phyloP scores from a whole-genome alignment of 2,329 filamentous ascomycete genomes.

The Alternaria conjuncta region DNA sequence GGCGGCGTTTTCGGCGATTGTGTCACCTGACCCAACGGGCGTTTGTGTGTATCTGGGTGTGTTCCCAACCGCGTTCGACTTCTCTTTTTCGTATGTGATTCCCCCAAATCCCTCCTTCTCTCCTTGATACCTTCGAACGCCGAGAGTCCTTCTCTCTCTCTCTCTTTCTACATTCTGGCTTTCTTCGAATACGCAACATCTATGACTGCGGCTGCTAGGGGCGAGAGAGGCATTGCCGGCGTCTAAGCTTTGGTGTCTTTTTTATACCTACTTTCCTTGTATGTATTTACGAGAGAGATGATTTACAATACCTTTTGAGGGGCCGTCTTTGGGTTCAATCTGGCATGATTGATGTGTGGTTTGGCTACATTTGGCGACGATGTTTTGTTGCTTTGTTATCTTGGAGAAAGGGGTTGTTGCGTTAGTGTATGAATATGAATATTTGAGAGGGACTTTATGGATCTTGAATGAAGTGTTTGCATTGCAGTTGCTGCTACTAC shows the following conservation, averaged over 20 bases:
- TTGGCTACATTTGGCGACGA: not conserved
- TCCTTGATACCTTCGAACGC: not conserved
- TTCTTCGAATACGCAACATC: not conserved
- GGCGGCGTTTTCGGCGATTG: conserved; percentile 2
- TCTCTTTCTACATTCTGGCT: not conserved
- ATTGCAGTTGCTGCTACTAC: not conserved
- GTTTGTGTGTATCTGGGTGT: not conserved
- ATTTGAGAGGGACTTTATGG: not conserved
- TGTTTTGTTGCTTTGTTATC: not conserved
- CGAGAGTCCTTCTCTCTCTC: not conserved
- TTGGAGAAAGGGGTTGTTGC: not conserved
- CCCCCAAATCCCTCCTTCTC: conserved; percentile 13
- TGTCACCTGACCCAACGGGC: not conserved
- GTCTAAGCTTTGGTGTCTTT: not conserved
- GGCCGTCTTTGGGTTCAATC: not conserved
- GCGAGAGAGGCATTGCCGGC: not conserved
- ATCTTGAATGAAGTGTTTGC: not conserved
- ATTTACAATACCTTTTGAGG: not conserved
- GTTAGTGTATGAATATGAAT: conserved; percentile 8
- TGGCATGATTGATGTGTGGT: not conserved
- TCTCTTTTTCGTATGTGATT: conserved; percentile 20
- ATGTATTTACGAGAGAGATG: conserved; percentile 10
- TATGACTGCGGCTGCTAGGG: not conserved
- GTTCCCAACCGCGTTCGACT: not conserved
- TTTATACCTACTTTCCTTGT: conserved; percentile 7